phyloP scores from a whole-genome alignment of 768 basidiomycete genomes.

The Wakefieldia striispora region DNA sequence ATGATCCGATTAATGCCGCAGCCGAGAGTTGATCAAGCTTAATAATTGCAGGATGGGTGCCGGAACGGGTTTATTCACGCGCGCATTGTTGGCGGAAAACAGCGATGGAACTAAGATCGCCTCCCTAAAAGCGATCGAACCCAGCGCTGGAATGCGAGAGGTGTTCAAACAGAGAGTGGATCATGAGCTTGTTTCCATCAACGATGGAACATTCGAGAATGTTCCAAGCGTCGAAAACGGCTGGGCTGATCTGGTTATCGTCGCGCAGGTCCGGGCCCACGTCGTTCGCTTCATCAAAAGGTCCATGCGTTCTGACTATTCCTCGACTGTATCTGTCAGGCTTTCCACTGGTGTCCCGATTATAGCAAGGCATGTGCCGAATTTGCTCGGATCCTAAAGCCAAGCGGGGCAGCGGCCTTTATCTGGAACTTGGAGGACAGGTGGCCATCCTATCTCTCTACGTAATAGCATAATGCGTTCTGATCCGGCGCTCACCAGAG shows the following conservation, averaged over 20 bases:
- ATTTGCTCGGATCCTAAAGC: constrained; percentile 78
- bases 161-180: constrained; percentile 56
- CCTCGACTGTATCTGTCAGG: constrained; percentile 43
- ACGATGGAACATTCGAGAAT: constrained; percentile 70
- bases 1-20: neutral
- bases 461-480: neutral
- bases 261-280: constrained; percentile 60
- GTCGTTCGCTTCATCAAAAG: neutral
- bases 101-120: constrained; percentile 51
- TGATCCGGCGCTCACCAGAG: constrained; percentile 34
- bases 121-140: constrained; percentile 72
- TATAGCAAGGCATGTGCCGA: constrained; percentile 69
- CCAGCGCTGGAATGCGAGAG: constrained; percentile 82
- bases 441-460: constrained; percentile 31
- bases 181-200: constrained; percentile 51
- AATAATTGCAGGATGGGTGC: constrained; percentile 68
- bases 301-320: constrained; percentile 3
- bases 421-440: constrained; percentile 94
- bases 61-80: constrained; percentile 89
- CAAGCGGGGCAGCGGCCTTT: constrained; percentile 64
- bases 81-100: constrained; percentile 67
- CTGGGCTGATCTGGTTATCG: constrained; percentile 76
- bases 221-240: constrained; percentile 53
- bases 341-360: constrained; percentile 93
- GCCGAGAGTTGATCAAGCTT: neutral